Evolutionary conservation across 306 rosid genomes (phyloP).

Genomic region (Chamaecrista fasciculata): DNA sequence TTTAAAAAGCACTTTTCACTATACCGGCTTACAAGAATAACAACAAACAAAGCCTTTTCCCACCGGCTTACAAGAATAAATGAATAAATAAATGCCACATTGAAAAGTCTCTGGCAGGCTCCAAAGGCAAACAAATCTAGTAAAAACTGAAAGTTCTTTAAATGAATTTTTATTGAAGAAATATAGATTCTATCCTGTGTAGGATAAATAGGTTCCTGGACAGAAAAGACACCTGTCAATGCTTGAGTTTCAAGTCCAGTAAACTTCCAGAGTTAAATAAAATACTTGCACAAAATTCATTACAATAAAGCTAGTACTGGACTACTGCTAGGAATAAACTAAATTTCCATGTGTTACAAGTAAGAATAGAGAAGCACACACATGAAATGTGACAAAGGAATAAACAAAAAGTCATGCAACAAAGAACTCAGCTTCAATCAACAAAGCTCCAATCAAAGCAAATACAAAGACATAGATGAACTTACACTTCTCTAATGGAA

Average conservation of each 20-base stretch:
- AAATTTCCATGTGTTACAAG: background rate
- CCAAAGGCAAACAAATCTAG: conserved; percentile 8
- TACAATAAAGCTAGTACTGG: background rate
- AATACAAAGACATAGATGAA: conserved; percentile 23
- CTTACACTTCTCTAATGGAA: conserved; percentile 97
- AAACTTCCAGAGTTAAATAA: background rate
- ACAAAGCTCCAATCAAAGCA: background rate
- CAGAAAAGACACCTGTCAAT: conserved; percentile 13
- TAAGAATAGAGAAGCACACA: conserved; percentile 3
- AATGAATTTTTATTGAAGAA: background rate
- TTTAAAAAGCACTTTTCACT: conserved; percentile 1
- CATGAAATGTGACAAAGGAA: conserved; percentile 9
- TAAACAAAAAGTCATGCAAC: background rate
- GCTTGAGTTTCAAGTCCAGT: background rate
- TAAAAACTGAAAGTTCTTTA: conserved; percentile 1
- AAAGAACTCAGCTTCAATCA: conserved; percentile 12
- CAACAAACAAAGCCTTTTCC: too few species aligned
- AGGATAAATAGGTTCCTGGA: background rate
- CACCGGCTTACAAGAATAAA: too few species aligned
- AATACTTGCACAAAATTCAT: background rate
- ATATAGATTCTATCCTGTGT: background rate
- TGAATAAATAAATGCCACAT: background rate
- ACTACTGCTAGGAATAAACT: background rate
- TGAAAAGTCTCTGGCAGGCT: conserved; percentile 2
- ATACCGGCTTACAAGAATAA: background rate